Base-by-base conservation (phyloP, 768 basidiomycete species). In the Boletales sp. region DNA sequence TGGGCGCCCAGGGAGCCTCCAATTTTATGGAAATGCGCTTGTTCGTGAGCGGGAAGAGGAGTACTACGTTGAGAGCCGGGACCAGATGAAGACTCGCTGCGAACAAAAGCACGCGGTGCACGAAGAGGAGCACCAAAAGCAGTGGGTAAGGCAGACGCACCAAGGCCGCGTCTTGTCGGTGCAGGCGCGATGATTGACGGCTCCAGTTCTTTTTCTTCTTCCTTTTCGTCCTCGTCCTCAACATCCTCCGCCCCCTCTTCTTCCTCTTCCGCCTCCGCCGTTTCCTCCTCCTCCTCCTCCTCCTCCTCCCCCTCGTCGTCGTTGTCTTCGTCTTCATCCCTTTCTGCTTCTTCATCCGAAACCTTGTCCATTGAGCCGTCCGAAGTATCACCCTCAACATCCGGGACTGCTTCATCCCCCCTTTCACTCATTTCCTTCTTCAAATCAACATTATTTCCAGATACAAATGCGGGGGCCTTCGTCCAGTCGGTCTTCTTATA, bases 21-120 rank as follows among this genome's bases (percentile, higher is more conserved):
- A 12, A 98, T 75, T 58, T 87, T 90, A 55, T 72, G 76, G 67
- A 99, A 95, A 64, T 97, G 94, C n/a, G 76, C 74, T 50, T 76
- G 73, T 59, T 98, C 94, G 15, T 75, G 60, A 1, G 81, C 70
- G 17, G 79, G 80, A 17, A 96, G 77, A 5, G 75, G 72, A 4
- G 75, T 72, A 3, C 74, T 71, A 15, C 78, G 70, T 43, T 58
- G 60, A 12, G 78, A 78, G 2, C 78, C 67, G 14, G 60, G 60
- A 21, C 51, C 55, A 7, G 82, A 69, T 4, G 77, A 61, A 32
- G 70, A 65, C 31, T 69, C 64, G 58, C 76, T 71, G 45, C 86
- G 85, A 32, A 83, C 66, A 63, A 94, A 84, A 10, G 76, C 70
- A 3, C 76, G 73, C 39, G 74, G 75, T 0, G 71, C 44, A 35